Conservation (phyloP, 2,329 filamentous ascomycete genomes). For the Colletotrichum sp. region DNA sequence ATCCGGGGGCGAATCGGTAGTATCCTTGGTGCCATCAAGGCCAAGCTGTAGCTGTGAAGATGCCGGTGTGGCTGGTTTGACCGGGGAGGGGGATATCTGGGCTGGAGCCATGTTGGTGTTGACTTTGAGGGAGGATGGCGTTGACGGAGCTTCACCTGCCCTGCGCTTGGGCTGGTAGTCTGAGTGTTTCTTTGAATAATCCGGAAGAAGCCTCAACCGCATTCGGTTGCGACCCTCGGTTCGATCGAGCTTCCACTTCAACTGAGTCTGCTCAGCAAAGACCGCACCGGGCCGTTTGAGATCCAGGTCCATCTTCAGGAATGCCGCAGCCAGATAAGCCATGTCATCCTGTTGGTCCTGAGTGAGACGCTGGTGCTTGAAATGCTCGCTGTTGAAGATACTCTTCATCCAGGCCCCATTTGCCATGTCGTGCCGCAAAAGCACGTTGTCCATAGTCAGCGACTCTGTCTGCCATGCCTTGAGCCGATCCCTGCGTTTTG, state of each 20-base stretch:
- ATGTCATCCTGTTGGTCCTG: conserved; percentile 96
- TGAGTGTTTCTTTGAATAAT: conserved; percentile 70
- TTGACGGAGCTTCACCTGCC: conserved; percentile 14
- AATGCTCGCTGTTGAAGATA: conserved; percentile 89
- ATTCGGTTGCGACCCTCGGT: conserved; percentile 96
- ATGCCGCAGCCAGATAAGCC: conserved; percentile 75
- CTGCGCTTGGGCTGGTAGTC: conserved; percentile 87
- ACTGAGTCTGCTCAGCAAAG: conserved; percentile 67
- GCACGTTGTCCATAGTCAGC: conserved; percentile 70
- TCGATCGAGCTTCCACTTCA: conserved; percentile 92
- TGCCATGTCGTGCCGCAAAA: conserved; percentile 83
- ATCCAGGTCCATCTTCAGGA: conserved; percentile 80
- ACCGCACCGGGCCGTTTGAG: conserved; percentile 82
- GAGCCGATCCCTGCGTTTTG: conserved; percentile 81
- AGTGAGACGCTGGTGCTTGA: conserved; percentile 85
- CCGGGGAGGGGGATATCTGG: conserved; percentile 17
- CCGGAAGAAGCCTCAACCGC: conserved; percentile 85
- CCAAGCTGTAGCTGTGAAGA: conserved; percentile 23
- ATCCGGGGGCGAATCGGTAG: conserved; percentile 23
- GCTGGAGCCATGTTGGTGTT: conserved; percentile 22
- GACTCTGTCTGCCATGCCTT: conserved; percentile 80
- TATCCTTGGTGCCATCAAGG: conserved; percentile 11
- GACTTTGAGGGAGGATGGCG: conserved; percentile 18
- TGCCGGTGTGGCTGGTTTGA: conserved; percentile 27
- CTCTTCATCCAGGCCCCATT: conserved; percentile 95